These are phyloP conservation scores for Trichophyton mentagrophytes DNA, from an alignment of 2,329 filamentous ascomycete species.

Conservation along the genomic window DNA sequence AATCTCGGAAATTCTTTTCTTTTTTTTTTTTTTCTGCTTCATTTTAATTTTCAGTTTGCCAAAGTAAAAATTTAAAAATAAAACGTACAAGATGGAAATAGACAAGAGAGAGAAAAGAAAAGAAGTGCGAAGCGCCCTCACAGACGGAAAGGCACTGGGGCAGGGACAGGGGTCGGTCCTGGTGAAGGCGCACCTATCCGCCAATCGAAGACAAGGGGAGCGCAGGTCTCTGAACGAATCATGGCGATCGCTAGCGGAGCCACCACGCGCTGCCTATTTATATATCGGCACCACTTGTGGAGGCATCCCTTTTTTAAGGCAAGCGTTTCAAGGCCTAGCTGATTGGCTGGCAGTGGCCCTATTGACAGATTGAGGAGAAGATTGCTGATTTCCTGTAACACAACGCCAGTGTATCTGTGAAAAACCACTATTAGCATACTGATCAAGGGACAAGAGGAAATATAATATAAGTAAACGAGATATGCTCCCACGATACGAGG, in stretches of 20 bases:
- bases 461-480: not conserved
- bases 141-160: not conserved
- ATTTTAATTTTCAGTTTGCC: not conserved
- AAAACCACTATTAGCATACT: not conserved
- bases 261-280: constrained; percentile 3
- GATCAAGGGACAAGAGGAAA: not conserved
- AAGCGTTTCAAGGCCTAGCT: not conserved
- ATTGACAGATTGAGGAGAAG: not conserved
- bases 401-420: not conserved
- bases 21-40: not conserved
- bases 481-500: not conserved
- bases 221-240: not conserved
- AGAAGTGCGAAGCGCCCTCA: not conserved
- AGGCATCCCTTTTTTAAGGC: not conserved
- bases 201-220: not conserved
- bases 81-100: constrained; percentile 1
- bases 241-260: not conserved
- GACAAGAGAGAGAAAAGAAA: not conserved
- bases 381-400: not conserved
- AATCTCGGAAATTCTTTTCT: not conserved
- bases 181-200: not conserved
- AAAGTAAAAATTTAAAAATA: constrained; percentile 4
- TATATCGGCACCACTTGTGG: not conserved
- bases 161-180: constrained; percentile 8
- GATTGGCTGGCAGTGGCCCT: not conserved